Evolutionary conservation across 73 alveolate genomes (phyloP), one percentile per base, ranked within the genome.

Genomic region (Paramecium sexaurelia): DNA sequence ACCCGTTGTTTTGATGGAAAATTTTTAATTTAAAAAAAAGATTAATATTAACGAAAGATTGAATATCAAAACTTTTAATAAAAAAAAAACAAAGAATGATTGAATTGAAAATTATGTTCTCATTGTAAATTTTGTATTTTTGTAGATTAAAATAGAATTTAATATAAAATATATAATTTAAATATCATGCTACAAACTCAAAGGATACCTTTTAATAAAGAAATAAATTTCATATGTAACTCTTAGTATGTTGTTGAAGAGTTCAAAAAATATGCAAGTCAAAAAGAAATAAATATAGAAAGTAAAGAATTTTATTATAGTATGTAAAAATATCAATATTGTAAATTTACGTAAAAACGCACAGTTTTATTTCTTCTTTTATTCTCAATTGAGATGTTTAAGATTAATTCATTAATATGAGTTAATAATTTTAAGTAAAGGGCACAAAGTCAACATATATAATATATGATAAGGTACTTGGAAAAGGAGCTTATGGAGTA

Each of bases 401-500:
- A 22, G 67, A 51, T 51, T n/a, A 19, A n/a, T 51, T 51, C 67
- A 51, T 17, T 51, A 51, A 15, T 51, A 61, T 61, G 83, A 29
- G 47, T 32, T 26, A 61, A 61, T 61, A 26, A 61, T 61, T 61
- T 61, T 29, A 29, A 61, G 83, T 61, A 13, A 32, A 61, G 24
- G 83, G 83, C 9, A 61, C 26, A 1, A 61, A 61, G 26, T 5
- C 20, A 3, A 29, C 83, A 3, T 61, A 61, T 61, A 61, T 32
- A 3, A 15, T 73, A 4, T 73, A 32, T 36, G 56, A 73, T 36
- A 36, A 73, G 43, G 87, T 73, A 17, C 27, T 73, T 9, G 87
- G 87, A 36, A 73, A 39, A 36, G 87, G 87, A 33, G 55, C 87
- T 9, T 73, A 73, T 36, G 87, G 66, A 1, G 87, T 73, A 8